Base-by-base conservation (phyloP, 164 flowering plant species). In the Litsea cubeba region DNA sequence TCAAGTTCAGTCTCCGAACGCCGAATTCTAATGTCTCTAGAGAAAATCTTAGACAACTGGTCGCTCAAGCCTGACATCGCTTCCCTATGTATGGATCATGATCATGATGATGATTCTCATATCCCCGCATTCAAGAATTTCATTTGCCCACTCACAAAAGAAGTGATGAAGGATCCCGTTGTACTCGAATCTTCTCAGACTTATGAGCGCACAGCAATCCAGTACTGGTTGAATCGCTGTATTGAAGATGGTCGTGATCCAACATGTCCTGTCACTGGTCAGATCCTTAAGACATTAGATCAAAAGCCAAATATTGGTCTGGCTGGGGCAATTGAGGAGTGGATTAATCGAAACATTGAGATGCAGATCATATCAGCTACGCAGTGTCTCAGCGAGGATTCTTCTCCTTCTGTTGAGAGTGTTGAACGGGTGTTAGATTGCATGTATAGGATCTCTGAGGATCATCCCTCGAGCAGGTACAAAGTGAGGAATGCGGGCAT, bases 251-350 rank as follows among this genome's bases (percentile, higher is more conserved):
- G 85, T 5, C 85, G 89, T 1, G 87, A 88, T 58, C 88, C 88
- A 1, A 88, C 88, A 2, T 89, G 91, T n/a, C 90, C 93, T 11
- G 88, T 88, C 32, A 89, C 91, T 1, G 89, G 89, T 14, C 78
- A 79, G 72, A 87, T 85, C 2, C 87, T 88, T 20, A 85, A 73
- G 72, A 78, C 85, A 0, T 68, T 83, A 78, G 87, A 83, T 77
- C 81, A 75, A 78, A 87, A 88, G 62, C 88, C 85, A 1, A 89
- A 87, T 58, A 85, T 89, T 46, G 85, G 87, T 5, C 78, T 89
- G 62, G 87, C 88, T 0, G 88, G 89, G 20, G 86, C 91, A 10
- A 89, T 88, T 70, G 91, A 85, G 70, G 90, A 88, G 74, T 89
- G 93, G 91, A 49, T 82, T 4, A 80, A 77, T 70, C 80, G 91